Evolutionary conservation across 768 basidiomycete genomes (phyloP).

Genomic region (Cystofilobasidium ferigula): DNA sequence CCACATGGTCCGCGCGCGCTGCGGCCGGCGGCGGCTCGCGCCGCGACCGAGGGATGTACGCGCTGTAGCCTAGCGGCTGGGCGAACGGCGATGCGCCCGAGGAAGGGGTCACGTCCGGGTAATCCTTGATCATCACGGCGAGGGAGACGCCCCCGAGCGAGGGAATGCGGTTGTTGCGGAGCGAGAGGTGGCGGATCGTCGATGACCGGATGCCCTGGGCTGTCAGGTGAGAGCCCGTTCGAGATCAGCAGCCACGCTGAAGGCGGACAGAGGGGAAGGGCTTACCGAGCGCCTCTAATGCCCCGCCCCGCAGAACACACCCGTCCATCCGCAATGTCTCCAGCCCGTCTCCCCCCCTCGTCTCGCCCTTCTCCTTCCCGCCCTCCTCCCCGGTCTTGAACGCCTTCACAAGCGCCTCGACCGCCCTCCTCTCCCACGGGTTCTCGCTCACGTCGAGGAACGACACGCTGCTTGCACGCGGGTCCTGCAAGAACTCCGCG

Average conservation of each 20-base stretch:
- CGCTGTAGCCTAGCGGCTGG: slow-evolving; percentile 27
- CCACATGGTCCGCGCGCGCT: neutral
- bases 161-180: slow-evolving; percentile 77
- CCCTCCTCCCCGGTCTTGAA: neutral
- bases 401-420: slow-evolving; percentile 62
- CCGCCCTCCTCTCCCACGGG: slow-evolving; percentile 64
- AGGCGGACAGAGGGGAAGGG: slow-evolving; percentile 9
- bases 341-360: slow-evolving; percentile 36
- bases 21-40: slow-evolving; percentile 22
- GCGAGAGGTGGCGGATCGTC: slow-evolving; percentile 72
- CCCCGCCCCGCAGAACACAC: slow-evolving; percentile 60
- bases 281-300: slow-evolving; percentile 71
- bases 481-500: slow-evolving; percentile 68
- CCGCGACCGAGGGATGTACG: slow-evolving; percentile 39
- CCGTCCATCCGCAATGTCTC: slow-evolving; percentile 80
- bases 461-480: slow-evolving; percentile 56
- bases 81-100: slow-evolving; percentile 24
- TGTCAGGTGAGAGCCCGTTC: slow-evolving; percentile 32
- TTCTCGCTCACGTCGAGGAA: slow-evolving; percentile 88
- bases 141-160: slow-evolving; percentile 78
- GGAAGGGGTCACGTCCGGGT: slow-evolving; percentile 53
- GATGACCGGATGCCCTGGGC: slow-evolving; percentile 75
- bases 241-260: neutral
- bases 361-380: neutral
- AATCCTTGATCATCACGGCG: slow-evolving; percentile 92